phyloP scores from a whole-genome alignment of 768 basidiomycete genomes.

The Auricularia sp. region DNA sequence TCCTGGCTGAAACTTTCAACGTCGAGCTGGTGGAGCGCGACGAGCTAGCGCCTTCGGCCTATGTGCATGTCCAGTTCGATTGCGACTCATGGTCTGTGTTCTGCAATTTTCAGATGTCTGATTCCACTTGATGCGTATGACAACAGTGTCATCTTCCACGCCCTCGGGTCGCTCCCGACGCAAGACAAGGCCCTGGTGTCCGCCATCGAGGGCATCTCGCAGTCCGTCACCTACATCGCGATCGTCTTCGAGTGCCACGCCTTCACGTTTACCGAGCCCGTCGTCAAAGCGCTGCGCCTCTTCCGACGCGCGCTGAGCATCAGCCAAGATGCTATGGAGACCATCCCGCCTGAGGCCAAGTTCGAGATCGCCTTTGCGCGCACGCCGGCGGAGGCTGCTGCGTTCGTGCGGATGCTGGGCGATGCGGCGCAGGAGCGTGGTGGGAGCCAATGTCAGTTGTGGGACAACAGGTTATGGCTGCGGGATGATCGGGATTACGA shows the following conservation, averaged over 20 bases:
- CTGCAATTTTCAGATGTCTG: neutral
- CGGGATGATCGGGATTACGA: neutral
- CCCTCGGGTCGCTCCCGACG: neutral
- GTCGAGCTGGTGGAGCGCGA: neutral
- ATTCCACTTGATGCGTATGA: neutral
- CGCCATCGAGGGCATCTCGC: neutral
- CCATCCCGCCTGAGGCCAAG: neutral
- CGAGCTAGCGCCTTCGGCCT: neutral
- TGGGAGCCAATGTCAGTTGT: neutral
- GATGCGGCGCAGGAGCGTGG: neutral
- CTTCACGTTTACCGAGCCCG: neutral
- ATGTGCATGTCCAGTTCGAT: neutral
- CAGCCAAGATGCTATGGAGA: neutral
- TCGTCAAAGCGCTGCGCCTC: neutral
- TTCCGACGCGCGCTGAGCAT: neutral
- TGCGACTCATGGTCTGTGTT: neutral
- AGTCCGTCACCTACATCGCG: neutral
- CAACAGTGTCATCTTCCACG: neutral
- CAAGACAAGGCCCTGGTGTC: neutral
- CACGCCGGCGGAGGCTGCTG: neutral
- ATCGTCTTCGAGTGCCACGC: neutral
- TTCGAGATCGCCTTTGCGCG: neutral
- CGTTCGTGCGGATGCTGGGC: neutral
- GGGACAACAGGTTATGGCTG: neutral
- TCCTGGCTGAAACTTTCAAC: neutral